These are phyloP conservation scores for Rutidosis leptorrhynchoides DNA, from an alignment of 129 eudicot genomes.

Conservation along the genomic window DNA sequence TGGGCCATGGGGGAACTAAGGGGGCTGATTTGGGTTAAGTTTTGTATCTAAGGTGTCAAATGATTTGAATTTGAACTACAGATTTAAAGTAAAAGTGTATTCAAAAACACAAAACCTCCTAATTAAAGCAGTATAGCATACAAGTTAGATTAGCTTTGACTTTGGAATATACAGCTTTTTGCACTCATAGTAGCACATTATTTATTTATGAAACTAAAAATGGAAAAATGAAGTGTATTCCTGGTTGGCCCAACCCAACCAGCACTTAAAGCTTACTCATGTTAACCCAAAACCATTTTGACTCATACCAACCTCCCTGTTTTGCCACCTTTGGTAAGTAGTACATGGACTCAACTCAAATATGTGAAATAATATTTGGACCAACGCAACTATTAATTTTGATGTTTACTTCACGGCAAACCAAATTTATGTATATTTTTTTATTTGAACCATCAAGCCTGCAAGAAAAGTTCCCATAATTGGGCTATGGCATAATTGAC, in stretches of 20 bases:
- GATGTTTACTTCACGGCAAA: not conserved
- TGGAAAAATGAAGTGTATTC: not conserved
- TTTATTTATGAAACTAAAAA: not conserved
- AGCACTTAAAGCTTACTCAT: not conserved
- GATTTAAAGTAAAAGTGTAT: no score
- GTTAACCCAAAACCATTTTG: slow-evolving; percentile 1
- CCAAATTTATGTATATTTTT: not conserved
- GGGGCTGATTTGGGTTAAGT: no score
- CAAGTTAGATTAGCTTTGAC: not conserved
- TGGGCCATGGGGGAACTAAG: no score
- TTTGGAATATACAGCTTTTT: not conserved
- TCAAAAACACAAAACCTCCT: slow-evolving; percentile 3
- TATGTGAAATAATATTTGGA: not conserved
- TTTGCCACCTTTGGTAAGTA: slow-evolving; percentile 5
- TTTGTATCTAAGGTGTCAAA: no score
- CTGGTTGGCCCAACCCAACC: not conserved
- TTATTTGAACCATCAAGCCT: slow-evolving; percentile 1
- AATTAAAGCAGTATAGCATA: not conserved
- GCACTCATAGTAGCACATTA: not conserved
- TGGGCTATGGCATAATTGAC: not conserved
- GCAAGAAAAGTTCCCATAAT: not conserved
- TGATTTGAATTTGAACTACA: no score
- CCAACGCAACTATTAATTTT: not conserved
- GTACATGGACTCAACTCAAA: not conserved
- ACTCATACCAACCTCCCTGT: not conserved